Percentiles rank a stretch among this genome's conserved stretches.
phyloP scores from a whole-genome alignment of 305 asterid genomes.

The Stenogyne calaminthoides region DNA sequence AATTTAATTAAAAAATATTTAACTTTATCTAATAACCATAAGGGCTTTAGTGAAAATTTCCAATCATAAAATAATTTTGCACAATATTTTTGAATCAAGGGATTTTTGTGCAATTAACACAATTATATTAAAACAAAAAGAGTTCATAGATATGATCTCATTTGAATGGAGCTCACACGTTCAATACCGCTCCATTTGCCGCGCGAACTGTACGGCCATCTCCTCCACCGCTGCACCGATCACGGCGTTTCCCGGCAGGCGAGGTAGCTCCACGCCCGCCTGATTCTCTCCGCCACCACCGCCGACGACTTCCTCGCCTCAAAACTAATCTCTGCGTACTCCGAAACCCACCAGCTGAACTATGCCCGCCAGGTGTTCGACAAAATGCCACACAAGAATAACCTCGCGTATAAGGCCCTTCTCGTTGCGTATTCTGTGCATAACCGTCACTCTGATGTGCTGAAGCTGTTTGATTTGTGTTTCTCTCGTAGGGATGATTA shows the following conservation, averaged over 20 bases:
- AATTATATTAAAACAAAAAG: too few relatives aligned
- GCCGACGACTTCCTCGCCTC: constrained; percentile 80
- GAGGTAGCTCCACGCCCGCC: constrained; percentile 71
- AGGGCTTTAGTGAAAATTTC: too few relatives aligned
- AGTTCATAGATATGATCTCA: too few relatives aligned
- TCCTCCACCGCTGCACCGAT: constrained; percentile 70
- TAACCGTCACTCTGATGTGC: constrained; percentile 41
- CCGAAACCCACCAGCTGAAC: constrained; percentile 40
- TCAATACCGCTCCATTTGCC: constrained; percentile 30
- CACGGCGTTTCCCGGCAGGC: constrained; percentile 67
- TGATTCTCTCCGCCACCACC: constrained; percentile 49
- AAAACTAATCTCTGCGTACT: constrained; percentile 64
- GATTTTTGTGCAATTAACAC: too few relatives aligned
- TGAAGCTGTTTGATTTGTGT: constrained; percentile 44
- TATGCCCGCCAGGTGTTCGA: constrained; percentile 79
- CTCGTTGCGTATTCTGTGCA: constrained; percentile 60
- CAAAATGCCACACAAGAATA: constrained; percentile 60
- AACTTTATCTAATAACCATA: too few relatives aligned
- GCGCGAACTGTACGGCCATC: constrained; percentile 50
- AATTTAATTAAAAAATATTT: too few relatives aligned
- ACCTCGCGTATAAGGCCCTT: constrained; percentile 76
- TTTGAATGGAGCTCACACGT: too few relatives aligned
- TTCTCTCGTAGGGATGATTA: constrained; percentile 24
- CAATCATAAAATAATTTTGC: too few relatives aligned
- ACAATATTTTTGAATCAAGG: too few relatives aligned